Percentiles rank a stretch among this genome's conserved stretches.
These are phyloP conservation scores for Fusarium nygamai DNA, from an alignment of 2,329 filamentous ascomycete species.

Conservation along the genomic window DNA sequence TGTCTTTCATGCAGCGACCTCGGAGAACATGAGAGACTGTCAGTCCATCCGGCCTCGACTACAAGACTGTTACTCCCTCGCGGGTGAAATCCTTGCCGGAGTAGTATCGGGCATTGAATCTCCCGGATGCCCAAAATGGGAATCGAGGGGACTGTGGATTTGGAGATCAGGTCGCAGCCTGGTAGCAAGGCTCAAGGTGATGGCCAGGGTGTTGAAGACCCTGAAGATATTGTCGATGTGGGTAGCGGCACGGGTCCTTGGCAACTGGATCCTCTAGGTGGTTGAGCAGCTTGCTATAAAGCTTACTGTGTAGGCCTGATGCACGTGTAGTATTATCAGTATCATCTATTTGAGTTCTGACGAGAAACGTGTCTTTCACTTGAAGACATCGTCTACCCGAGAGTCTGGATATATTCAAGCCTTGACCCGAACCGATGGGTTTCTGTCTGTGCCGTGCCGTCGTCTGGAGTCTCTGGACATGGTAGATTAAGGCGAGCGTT, in stretches of 20 bases:
- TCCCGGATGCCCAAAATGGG: slow-evolving; percentile 11
- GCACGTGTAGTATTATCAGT: background rate
- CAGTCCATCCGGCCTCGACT: background rate
- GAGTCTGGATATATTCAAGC: background rate
- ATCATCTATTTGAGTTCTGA: background rate
- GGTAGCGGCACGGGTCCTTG: background rate
- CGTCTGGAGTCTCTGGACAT: background rate
- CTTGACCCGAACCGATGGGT: background rate
- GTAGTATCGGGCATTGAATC: background rate
- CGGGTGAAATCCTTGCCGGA: slow-evolving; percentile 1
- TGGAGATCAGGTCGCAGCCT: slow-evolving; percentile 6
- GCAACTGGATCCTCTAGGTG: background rate
- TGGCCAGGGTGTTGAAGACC: slow-evolving; percentile 18
- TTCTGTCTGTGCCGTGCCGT: background rate
- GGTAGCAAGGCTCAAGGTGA: slow-evolving; percentile 9
- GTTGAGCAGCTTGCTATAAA: background rate
- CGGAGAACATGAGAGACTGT: slow-evolving; percentile 3
- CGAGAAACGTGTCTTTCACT: background rate
- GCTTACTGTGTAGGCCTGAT: background rate
- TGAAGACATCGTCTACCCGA: background rate
- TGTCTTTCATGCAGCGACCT: slow-evolving; percentile 16
- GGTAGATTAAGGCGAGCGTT: background rate
- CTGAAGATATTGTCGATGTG: slow-evolving; percentile 8
- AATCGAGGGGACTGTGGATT: background rate
- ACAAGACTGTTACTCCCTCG: background rate